Evolutionary conservation across 1,284 basidiomycete genomes (phyloP).

Genomic region (Moniliophthora roreri): DNA sequence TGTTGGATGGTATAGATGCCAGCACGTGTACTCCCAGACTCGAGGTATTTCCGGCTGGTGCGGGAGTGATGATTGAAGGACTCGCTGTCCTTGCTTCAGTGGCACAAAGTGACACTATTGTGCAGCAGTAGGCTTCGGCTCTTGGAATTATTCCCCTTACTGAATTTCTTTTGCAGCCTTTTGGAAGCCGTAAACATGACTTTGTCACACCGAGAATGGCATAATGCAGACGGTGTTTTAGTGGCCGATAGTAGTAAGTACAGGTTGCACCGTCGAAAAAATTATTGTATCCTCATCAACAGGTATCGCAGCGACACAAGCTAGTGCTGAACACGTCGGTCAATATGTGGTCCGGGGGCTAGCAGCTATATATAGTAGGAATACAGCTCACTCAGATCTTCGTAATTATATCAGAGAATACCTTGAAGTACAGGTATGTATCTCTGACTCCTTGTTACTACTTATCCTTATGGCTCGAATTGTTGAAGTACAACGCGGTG

Average conservation of each 20-base stretch:
- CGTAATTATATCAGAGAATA: constrained; percentile 1
- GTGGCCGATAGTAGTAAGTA: background rate
- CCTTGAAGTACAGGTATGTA: no score
- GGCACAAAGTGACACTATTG: background rate
- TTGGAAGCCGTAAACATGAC: background rate
- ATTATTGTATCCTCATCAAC: no score
- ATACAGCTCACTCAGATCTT: constrained; percentile 5
- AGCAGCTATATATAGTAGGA: constrained; percentile 8
- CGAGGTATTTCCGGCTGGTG: constrained; percentile 1
- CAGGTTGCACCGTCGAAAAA: no score
- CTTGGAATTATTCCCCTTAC: no score
- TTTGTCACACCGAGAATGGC: background rate
- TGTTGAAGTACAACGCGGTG: constrained; percentile 15
- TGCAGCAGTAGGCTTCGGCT: background rate
- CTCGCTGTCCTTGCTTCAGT: constrained; percentile 9
- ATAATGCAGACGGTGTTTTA: background rate
- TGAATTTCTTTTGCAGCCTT: background rate
- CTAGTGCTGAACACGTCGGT: constrained; percentile 4
- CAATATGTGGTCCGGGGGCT: constrained; percentile 8
- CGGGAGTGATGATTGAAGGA: constrained; percentile 11
- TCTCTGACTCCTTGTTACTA: no score
- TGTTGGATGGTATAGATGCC: constrained; percentile 9
- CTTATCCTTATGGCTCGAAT: background rate
- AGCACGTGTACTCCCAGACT: constrained; percentile 1
- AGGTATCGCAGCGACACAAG: background rate